Conservation (phyloP, 2,329 filamentous ascomycete genomes). For the Botryotinia narcissicola region DNA sequence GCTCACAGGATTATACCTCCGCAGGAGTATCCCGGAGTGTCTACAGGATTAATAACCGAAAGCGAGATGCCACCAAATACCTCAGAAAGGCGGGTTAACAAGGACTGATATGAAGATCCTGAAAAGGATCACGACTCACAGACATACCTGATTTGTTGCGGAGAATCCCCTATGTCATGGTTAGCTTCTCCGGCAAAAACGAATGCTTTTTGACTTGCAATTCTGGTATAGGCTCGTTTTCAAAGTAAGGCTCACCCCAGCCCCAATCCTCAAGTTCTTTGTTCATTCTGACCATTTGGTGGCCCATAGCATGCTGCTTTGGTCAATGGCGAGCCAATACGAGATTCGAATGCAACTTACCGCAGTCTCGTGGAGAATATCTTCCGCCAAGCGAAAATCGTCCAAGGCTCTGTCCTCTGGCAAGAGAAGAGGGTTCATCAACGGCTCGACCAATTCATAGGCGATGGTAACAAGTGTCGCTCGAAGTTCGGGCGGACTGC, state of each 20-base stretch:
- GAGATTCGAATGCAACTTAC: background rate
- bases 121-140: background rate
- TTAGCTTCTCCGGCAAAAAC: background rate
- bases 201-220: background rate
- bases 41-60: background rate
- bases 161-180: background rate
- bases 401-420: slow-evolving; percentile 13
- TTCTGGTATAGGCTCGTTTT: slow-evolving; percentile 6
- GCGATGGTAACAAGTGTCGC: background rate
- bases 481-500: background rate
- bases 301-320: background rate
- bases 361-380: slow-evolving; percentile 4
- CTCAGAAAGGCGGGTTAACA: background rate
- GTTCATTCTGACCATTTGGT: background rate
- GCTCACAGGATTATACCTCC: background rate
- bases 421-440: background rate
- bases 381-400: slow-evolving; percentile 1
- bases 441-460: slow-evolving; percentile 4
- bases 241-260: background rate
- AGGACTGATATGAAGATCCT: background rate
- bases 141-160: background rate
- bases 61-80: background rate
- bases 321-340: background rate
- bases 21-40: background rate
- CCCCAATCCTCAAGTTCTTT: background rate